Percentiles rank a stretch among this genome's conserved stretches.
phyloP scores from a whole-genome alignment of 2,329 filamentous ascomycete genomes.

The Claviceps citrina region DNA sequence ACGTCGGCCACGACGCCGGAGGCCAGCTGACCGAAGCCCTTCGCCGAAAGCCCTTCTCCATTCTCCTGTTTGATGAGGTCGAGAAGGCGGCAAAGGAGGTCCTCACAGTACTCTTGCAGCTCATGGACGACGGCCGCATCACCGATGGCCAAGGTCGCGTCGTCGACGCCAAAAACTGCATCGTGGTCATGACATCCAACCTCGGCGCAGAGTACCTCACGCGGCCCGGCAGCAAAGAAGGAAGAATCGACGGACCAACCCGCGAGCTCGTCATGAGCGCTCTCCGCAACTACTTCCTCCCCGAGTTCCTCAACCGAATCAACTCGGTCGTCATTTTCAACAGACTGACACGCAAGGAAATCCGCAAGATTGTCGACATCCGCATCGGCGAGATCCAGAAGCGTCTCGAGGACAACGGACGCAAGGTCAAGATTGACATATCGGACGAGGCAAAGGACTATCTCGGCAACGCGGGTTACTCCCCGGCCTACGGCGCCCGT shows the following conservation, averaged over 20 bases:
- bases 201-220: conserved; percentile 87
- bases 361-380: conserved; percentile 89
- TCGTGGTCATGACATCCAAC: conserved; percentile 98
- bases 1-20: conserved; percentile 90
- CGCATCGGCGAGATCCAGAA: conserved; percentile 81
- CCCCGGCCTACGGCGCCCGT: conserved; percentile 83
- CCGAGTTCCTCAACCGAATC: conserved; percentile 97
- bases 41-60: conserved; percentile 90
- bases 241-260: conserved; percentile 72
- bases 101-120: conserved; percentile 89
- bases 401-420: conserved; percentile 68
- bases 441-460: conserved; percentile 82
- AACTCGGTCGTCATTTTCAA: conserved; percentile 96
- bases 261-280: conserved; percentile 80
- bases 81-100: conserved; percentile 98
- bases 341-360: conserved; percentile 75
- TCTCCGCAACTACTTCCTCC: conserved; percentile 89
- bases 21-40: conserved; percentile 92
- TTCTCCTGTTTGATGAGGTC: conserved; percentile 92
- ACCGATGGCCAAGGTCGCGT: conserved; percentile 94
- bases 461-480: conserved; percentile 81
- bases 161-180: conserved; percentile 92
- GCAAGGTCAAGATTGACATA: conserved; percentile 73
- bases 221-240: conserved; percentile 61
- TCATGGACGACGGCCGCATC: conserved; percentile 98